These are phyloP conservation scores for Onygena corvina DNA, from an alignment of 2,329 filamentous ascomycete genomes.

Conservation along the genomic window DNA sequence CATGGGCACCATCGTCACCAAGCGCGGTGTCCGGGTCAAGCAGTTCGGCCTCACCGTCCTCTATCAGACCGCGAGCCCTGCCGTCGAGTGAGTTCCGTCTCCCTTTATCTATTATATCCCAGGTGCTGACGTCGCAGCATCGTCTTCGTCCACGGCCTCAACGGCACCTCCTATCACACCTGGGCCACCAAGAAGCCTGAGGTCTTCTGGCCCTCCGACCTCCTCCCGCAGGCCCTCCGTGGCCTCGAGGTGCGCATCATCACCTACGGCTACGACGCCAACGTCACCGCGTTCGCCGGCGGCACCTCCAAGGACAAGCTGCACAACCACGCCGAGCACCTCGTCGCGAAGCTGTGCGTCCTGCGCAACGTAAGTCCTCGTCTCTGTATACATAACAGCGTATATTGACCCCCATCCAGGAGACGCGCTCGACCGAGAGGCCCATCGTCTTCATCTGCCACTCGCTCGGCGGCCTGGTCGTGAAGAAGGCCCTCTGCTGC, in stretches of 20 bases:
- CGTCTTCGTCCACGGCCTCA: constrained; percentile 58
- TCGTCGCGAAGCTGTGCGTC: constrained; percentile 50
- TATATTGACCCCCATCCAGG: constrained; percentile 18
- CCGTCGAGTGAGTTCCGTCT: constrained; percentile 26
- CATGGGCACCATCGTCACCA: constrained; percentile 4
- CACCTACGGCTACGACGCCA: constrained; percentile 64
- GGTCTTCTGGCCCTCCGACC: constrained; percentile 57
- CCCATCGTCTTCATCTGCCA: constrained; percentile 68
- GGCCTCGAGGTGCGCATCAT: constrained; percentile 51
- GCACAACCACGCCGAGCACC: constrained; percentile 57
- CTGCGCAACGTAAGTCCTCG: constrained; percentile 43
- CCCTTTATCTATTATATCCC: not conserved
- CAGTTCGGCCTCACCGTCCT: constrained; percentile 34
- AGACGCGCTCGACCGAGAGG: constrained; percentile 41
- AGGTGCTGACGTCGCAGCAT: constrained; percentile 29
- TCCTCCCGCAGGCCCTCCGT: constrained; percentile 51
- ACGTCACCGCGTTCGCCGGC: constrained; percentile 41
- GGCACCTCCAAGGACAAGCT: constrained; percentile 54
- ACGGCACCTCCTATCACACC: constrained; percentile 52
- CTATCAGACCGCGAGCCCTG: constrained; percentile 28
- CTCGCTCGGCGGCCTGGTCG: constrained; percentile 59
- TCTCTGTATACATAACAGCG: not conserved
- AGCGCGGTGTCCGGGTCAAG: constrained; percentile 21
- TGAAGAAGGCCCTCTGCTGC: constrained; percentile 58
- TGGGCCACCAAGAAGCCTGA: constrained; percentile 43